Conservation (phyloP, 2,329 filamentous ascomycete species). For the Trichophyton equinum region DNA sequence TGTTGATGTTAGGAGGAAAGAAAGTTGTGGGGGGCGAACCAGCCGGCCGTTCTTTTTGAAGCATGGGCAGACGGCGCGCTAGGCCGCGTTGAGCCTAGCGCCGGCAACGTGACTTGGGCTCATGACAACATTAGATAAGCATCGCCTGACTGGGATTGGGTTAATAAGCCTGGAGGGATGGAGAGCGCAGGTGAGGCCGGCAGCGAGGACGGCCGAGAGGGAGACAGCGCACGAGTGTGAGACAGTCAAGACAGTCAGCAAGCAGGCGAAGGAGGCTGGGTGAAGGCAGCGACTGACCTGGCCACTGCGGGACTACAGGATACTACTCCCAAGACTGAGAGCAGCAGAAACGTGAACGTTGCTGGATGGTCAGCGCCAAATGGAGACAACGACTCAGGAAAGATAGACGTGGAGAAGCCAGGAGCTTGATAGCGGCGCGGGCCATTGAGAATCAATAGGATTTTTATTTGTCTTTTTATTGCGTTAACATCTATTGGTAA, state of each 20-base stretch:
- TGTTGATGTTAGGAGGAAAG: slow-evolving; percentile 13
- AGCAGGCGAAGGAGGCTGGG: neutral
- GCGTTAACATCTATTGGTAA: slow-evolving; percentile 3
- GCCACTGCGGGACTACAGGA: neutral
- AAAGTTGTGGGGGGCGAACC: slow-evolving; percentile 15
- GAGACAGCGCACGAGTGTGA: neutral
- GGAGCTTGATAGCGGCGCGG: neutral
- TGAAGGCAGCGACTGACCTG: neutral
- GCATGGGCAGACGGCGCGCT: slow-evolving; percentile 21
- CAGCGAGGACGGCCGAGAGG: neutral
- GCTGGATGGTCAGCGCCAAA: neutral
- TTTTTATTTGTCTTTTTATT: slow-evolving; percentile 5
- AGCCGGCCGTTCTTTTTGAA: slow-evolving; percentile 27
- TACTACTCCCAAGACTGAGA: neutral
- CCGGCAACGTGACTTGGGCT: slow-evolving; percentile 25
- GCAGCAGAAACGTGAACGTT: neutral
- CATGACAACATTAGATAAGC: slow-evolving; percentile 1
- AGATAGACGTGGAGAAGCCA: neutral
- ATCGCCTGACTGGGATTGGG: neutral
- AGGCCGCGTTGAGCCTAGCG: slow-evolving; percentile 6
- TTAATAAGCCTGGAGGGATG: neutral
- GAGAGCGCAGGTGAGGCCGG: neutral
- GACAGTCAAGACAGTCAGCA: neutral
- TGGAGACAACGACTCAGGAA: neutral
- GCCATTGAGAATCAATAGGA: slow-evolving; percentile 3